Base-by-base conservation (phyloP, 2,329 filamentous ascomycete species). In the Ciborinia camelliae region DNA sequence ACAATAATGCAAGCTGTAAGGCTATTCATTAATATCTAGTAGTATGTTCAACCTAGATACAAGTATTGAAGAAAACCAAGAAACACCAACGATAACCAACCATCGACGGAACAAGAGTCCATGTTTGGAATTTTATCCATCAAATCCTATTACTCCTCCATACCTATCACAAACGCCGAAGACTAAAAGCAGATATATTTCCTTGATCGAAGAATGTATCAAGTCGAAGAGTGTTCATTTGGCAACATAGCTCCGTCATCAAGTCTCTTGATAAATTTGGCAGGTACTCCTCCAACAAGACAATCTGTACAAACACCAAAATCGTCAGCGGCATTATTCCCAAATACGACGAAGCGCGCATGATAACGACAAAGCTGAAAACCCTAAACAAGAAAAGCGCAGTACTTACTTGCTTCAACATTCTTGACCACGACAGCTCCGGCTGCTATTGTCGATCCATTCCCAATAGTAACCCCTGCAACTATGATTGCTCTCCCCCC, bases 381-480 rank as follows among this genome's bases (percentile, higher is more conserved):
- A 18, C 1, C 15, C 15, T 2, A n/a, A 52, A 7, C 20, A 37
- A 39, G 43, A n/a, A 28, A 51, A 14, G 32, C 0, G 18, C 23
- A 45, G 6, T 4, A 58, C 61, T 58, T 48, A 63, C 61, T 62
- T n/a, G 63, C 63, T 10, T 47, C 55, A 45, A 72, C 64, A 64
- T 72, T 65, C 43, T 63, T 70, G n/a, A 77, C 79, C 32, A 85
- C 82, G 12, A 84, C 79, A 28, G 80, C 81, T 6, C 82, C 82
- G 41, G 82, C 79, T 3, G 80, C 83, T 52, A 85, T 75, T 0
- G 81, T 83, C 65, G 78, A 80, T 0, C 82, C 82, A 62, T 80
- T 78, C 1, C 82, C 82, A 64, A 85, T 83, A 0, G 75, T 82
- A 0, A 85, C 81, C 2, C 82, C 82, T 0, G 82, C 80, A 69